These are phyloP conservation scores for Diospyros kaki DNA, from an alignment of 148 eudicot genomes.

Conservation along the genomic window DNA sequence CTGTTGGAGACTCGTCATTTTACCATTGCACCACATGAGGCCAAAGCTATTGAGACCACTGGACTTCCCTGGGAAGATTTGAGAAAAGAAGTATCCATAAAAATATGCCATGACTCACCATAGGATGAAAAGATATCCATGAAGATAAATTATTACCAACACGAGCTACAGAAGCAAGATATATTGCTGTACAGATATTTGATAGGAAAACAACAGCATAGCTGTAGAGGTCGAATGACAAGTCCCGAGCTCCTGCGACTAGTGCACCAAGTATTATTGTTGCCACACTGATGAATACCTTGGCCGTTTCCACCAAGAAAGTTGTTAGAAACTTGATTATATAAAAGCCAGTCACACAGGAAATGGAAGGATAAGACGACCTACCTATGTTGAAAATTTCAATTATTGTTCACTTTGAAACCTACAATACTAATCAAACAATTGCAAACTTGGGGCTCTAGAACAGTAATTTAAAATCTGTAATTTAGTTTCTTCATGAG, in stretches of 20 bases:
- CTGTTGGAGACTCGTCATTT: background rate
- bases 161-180: constrained; percentile 58
- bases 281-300: constrained; percentile 53
- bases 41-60: constrained; percentile 57
- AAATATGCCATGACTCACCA: background rate
- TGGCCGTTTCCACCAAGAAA: constrained; percentile 12
- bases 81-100: background rate
- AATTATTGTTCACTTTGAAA: background rate
- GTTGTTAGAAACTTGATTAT: constrained; percentile 20
- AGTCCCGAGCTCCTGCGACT: constrained; percentile 55
- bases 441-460: background rate
- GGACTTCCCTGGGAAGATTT: constrained; percentile 38
- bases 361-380: background rate
- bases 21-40: constrained; percentile 64
- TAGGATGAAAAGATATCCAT: constrained; percentile 1
- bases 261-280: constrained; percentile 56
- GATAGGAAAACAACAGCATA: constrained; percentile 48
- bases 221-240: constrained; percentile 53
- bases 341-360: background rate
- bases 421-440: background rate
- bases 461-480: background rate
- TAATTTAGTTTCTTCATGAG: background rate
- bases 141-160: constrained; percentile 34
- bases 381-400: background rate
- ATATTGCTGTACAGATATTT: constrained; percentile 51